phyloP scores from a whole-genome alignment of 257 asterid species.

The Linderniella brevidens region DNA sequence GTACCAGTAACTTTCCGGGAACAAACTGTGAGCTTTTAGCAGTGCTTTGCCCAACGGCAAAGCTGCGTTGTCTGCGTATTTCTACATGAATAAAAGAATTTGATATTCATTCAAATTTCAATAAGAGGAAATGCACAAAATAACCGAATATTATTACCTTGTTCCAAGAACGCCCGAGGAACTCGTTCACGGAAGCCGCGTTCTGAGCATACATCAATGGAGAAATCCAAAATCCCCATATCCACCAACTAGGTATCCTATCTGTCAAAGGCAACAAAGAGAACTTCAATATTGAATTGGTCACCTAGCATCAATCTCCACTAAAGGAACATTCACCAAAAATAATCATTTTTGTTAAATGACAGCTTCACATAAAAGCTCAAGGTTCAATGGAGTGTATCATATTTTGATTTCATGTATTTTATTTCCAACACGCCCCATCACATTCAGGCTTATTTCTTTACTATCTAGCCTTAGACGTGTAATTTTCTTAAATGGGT shows the following conservation, averaged over 20 bases:
- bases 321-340: no score
- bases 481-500: no score
- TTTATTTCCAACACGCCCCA: no score
- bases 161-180: constrained; percentile 85
- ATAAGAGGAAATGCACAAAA: not conserved
- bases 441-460: no score
- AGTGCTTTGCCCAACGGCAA: constrained; percentile 63
- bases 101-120: not conserved
- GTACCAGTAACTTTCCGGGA: constrained; percentile 80
- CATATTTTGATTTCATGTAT: no score
- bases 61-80: constrained; percentile 29
- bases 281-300: constrained; percentile 1
- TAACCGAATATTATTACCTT: constrained; percentile 27
- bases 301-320: no score
- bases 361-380: no score
- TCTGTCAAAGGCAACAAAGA: constrained; percentile 30
- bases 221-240: constrained; percentile 94
- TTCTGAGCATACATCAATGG: constrained; percentile 89
- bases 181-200: constrained; percentile 86
- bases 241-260: constrained; percentile 92
- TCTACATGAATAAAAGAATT: not conserved
- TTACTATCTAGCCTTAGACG: no score
- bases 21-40: constrained; percentile 67
- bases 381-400: no score
- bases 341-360: no score